Base-by-base conservation (phyloP, 202 grass and related monocot species). In the Panicum virgatum region DNA sequence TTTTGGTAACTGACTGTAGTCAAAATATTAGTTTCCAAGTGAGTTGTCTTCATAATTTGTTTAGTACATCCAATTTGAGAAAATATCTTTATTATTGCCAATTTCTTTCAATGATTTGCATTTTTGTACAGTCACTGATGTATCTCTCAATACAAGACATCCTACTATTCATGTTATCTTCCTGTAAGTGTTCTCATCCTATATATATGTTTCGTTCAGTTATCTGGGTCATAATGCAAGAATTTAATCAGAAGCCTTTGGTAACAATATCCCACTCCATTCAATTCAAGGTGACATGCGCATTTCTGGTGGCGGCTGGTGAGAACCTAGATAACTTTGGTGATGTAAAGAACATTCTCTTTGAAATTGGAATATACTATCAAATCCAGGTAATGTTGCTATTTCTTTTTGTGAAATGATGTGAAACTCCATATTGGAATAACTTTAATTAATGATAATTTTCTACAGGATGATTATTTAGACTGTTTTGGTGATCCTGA, bases 101-200 rank as follows among this genome's bases (percentile, higher is more conserved):
- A 71, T 71, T 36, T 57, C 6, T 78, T 64, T 62, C 23, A 43
- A 69, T 65, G 50, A 15, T 56, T 89, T 62, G 71, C 14, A 74
- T 75, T 27, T 88, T 88, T 77, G 61, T 77, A 47, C 13, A 94
- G 95, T 62, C 86, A 97, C 74, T 78, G 76, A 5, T 90, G 88
- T 45, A 97, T 97, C 42, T 92, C 91, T 66, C 90, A 97, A 54
- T 93, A 97, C 81, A 97, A 97, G 88, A 93, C 95, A 52, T 67
- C 92, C 9, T 97, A 97, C 69, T 97, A 94, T 82, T 97, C 95
- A 78, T 97, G 94, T 62, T 97, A 94, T 64, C 92, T 97, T 82
- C 92, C 95, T 6, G 95, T 94, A 94, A 89, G 72, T 3, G 16
- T 80, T 62, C 2, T 3, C 34, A 42, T 18, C 77, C 57, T 77